Conservation (phyloP, 2,329 filamentous ascomycete genomes). For the Zopfia rhizophila region DNA sequence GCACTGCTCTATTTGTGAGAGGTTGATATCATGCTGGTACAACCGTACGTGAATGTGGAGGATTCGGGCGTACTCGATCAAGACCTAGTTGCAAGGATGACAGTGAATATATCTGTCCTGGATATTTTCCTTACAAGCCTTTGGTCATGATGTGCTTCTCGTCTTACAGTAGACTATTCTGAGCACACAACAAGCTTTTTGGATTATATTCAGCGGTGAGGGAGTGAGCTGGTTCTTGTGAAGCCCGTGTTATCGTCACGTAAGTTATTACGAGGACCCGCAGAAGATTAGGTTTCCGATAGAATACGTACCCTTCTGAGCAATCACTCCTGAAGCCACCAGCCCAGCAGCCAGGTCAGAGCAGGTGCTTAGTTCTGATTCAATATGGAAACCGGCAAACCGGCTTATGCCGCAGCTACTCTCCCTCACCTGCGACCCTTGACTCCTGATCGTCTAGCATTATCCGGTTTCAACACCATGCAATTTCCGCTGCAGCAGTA, state of each 20-base stretch:
- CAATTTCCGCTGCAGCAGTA: slow-evolving; percentile 34
- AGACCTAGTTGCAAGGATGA: not conserved
- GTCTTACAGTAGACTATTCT: too few relatives aligned
- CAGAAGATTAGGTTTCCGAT: slow-evolving; percentile 32
- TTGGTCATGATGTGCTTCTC: too few relatives aligned
- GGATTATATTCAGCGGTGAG: too few relatives aligned
- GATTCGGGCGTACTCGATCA: too few relatives aligned
- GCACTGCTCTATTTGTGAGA: too few relatives aligned
- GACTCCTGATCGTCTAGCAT: slow-evolving; percentile 4
- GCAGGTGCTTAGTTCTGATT: slow-evolving; percentile 10
- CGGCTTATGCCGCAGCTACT: slow-evolving; percentile 2
- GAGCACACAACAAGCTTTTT: too few relatives aligned
- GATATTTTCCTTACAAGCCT: too few relatives aligned
- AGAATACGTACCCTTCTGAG: slow-evolving; percentile 20
- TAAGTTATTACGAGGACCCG: slow-evolving; percentile 16
- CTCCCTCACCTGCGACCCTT: too few relatives aligned
- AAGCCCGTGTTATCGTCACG: slow-evolving; percentile 8
- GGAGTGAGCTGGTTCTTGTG: too few relatives aligned
- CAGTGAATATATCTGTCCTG: too few relatives aligned
- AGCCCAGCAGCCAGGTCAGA: slow-evolving; percentile 30
- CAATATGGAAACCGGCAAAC: slow-evolving; percentile 5
- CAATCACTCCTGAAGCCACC: slow-evolving; percentile 15
- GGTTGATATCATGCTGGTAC: too few relatives aligned
- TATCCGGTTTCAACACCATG: slow-evolving; percentile 24
- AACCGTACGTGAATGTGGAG: too few relatives aligned